Evolutionary conservation across 768 basidiomycete species (phyloP).

Genomic region (Psilocybe sp.): DNA sequence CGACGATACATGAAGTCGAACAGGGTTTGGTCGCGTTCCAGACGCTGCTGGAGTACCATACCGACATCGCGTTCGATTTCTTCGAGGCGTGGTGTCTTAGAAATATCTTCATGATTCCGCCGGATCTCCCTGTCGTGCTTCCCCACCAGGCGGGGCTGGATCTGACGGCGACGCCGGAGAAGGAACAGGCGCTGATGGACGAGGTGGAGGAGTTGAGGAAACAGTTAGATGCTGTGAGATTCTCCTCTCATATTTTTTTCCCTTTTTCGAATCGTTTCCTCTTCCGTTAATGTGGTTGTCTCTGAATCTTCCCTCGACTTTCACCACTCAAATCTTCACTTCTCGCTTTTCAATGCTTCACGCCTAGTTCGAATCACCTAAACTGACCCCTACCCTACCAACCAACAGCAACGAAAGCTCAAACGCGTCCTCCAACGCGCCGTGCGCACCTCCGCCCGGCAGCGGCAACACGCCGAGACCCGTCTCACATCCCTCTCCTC

Average conservation of each 20-base stretch:
- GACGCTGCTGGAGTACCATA: conserved; percentile 83
- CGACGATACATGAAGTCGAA: conserved; percentile 66
- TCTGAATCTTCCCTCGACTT: no score
- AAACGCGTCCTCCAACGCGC: conserved; percentile 55
- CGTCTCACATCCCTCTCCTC: conserved; percentile 42
- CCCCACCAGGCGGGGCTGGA: conserved; percentile 77
- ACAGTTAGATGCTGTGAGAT: conserved; percentile 65
- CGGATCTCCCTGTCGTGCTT: conserved; percentile 65
- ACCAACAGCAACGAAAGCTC: conserved; percentile 61
- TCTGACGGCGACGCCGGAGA: conserved; percentile 55
- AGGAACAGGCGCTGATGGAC: conserved; percentile 58
- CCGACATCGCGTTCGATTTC: conserved; percentile 88
- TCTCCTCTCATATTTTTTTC: conserved; percentile 13
- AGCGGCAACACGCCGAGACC: conserved; percentile 44
- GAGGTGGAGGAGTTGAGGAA: conserved; percentile 67
- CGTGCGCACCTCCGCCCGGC: conserved; percentile 41
- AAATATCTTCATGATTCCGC: conserved; percentile 80
- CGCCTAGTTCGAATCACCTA: no score
- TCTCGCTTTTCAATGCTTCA: no score
- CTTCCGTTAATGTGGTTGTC: no score
- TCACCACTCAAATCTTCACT: no score
- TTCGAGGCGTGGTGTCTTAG: conserved; percentile 88
- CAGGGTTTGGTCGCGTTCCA: conserved; percentile 85
- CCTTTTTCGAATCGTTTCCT: no score
- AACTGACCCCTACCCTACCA: neutral